A percentile compares a stretch with the other conserved stretches of the same genome.
phyloP scores from a whole-genome alignment of 441 rosid species.

The Arabidopsis lyrata region DNA sequence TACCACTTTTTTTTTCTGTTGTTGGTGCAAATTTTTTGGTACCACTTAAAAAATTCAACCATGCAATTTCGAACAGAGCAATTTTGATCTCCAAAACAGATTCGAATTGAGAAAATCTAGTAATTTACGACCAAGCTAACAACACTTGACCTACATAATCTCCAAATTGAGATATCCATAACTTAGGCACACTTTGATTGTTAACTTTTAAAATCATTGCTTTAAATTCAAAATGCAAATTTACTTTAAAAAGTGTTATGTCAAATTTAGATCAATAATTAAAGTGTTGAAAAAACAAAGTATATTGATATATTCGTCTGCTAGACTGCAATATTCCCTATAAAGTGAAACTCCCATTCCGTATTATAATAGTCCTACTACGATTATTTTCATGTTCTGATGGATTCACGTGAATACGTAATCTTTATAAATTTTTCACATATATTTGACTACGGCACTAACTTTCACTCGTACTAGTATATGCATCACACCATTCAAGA shows the following conservation, averaged over 20 bases:
- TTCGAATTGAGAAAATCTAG: neutral
- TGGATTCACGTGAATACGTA: constrained; percentile 21
- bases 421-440: neutral
- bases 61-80: neutral
- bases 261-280: constrained; percentile 2
- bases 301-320: neutral
- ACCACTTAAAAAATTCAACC: no score
- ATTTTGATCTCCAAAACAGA: neutral
- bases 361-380: neutral
- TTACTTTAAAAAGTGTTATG: no score
- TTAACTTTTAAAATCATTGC: neutral
- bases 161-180: neutral
- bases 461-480: neutral
- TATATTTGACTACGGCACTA: no score
- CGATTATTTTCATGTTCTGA: neutral
- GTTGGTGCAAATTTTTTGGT: no score
- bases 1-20: no score
- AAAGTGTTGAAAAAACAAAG: neutral
- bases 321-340: constrained; percentile 1
- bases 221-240: no score
- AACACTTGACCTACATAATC: neutral
- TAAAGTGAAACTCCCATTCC: constrained; percentile 18
- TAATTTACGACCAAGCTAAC: neutral
- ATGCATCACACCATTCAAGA: no score
- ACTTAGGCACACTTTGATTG: neutral